These are phyloP conservation scores for Tirmania nivea DNA, from an alignment of 495 filamentous ascomycete genomes.

Conservation along the genomic window DNA sequence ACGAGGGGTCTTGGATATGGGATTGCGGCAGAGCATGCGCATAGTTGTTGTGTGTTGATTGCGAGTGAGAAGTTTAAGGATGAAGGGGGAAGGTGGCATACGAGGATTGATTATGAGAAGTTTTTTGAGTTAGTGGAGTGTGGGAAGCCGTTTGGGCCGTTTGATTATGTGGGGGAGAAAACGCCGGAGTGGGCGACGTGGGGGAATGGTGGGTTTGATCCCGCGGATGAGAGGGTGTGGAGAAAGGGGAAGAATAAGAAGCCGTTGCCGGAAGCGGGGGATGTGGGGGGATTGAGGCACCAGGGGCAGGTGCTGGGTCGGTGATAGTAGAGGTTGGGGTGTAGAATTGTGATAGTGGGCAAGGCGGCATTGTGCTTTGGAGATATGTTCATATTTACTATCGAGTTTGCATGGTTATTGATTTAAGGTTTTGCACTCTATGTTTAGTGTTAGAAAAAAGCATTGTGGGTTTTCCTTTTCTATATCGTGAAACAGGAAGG, in stretches of 20 bases:
- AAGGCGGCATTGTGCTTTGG: background rate
- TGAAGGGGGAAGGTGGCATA: slow-evolving; percentile 56
- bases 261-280: slow-evolving; percentile 5
- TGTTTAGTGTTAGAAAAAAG: too few species aligned
- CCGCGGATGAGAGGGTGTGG: slow-evolving; percentile 63
- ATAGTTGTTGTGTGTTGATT: slow-evolving; percentile 78
- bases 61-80: slow-evolving; percentile 51
- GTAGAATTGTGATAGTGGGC: background rate
- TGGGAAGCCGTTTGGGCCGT: slow-evolving; percentile 51
- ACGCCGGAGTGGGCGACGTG: slow-evolving; percentile 91
- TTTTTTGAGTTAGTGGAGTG: slow-evolving; percentile 72
- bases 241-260: slow-evolving; percentile 40
- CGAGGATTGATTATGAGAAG: slow-evolving; percentile 65
- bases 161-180: slow-evolving; percentile 65
- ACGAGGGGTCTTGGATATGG: slow-evolving; percentile 57
- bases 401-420: too few species aligned
- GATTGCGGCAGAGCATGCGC: slow-evolving; percentile 82
- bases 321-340: background rate
- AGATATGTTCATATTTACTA: too few species aligned
- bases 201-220: slow-evolving; percentile 86
- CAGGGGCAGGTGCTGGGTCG: slow-evolving; percentile 1
- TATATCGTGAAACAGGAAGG: too few species aligned
- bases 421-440: too few species aligned
- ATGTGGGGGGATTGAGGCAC: slow-evolving; percentile 5
- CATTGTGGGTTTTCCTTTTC: too few species aligned